Base-by-base conservation (phyloP, 495 filamentous ascomycete genomes). In the Neurospora africana region DNA sequence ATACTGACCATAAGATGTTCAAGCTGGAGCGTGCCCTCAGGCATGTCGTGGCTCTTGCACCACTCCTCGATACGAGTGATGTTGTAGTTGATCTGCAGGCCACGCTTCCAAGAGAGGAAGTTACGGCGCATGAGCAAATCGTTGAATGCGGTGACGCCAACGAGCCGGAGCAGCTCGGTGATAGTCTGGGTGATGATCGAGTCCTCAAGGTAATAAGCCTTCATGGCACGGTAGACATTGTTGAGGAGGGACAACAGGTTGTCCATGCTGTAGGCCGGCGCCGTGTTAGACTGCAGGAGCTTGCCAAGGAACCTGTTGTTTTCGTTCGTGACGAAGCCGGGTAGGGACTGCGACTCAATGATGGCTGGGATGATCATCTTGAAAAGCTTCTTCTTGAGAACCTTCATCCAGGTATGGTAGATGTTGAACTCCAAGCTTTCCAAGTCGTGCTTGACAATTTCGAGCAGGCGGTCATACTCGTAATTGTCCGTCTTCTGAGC, bases 381-480 rank as follows among this genome's bases (percentile, higher is more conserved):
- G 76, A 93, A 92, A 68, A 99, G 86, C 82, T 96, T 97, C 87
- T 97, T 97, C 86, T 99, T 99, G 77, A 99, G 86, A 58, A 97
- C 94, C 86, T 99, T 99, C 95, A 99, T 99, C 95, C 95, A 99
- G 13, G 95, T 99, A 82, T 99, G 96, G 82, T 99, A 99, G 79
- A 99, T 98, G 84, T 99, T 99, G 87, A 99, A 99, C 82, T 99
- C 95, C 61, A 99, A 84, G 81, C 93, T 97, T 84, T 99, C 95
- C 69, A 99, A 85, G 76, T 99, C 95, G 77, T 98, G 95, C 86
- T 99, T 99, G 74, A 98, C 95, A 78, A 99, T 98, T 79, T 99
- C 95, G 77, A 99, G 83, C 39, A 99, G 86, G 74, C 96, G 92
- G 83, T 99, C 96, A 76, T 99, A 99, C 83, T 98, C 95, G 81